Base-by-base conservation (phyloP, 179 eudicot species). In the Spinacia oleracea region DNA sequence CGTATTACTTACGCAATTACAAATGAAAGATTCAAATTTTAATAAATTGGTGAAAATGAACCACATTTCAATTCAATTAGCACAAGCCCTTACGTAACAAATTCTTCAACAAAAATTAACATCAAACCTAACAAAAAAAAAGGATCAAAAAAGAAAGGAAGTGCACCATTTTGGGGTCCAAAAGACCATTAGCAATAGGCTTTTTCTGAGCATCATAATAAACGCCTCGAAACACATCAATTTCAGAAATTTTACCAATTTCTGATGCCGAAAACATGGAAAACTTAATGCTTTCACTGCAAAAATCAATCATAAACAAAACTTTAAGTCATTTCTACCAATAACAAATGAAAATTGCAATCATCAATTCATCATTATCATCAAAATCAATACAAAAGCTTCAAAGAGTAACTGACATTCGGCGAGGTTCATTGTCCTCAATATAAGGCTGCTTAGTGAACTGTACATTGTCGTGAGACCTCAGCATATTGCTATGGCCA, bases 151-250 rank as follows among this genome's bases (percentile, higher is more conserved):
- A 68, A 25, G 15, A 9, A 50, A 66, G 20, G 45, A 45, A 27
- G 2, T 15, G 20, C 82, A 91, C 97, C 97, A 93, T 89, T 81
- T 81, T 90, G 56, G 90, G 88, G 85, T 93, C 97, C 80, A 93
- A 78, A 68, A 93, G 85, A 64, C 94, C 96, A 83, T 89, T 74
- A 20, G 84, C 77, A 32, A 80, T 32, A 25, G 96, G 94, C 77
- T 81, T 85, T 70, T 56, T 88, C 38, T 58, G 56, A 7, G 9
- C 4, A 53, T 89, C 90, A 72, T 93, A 91, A 80, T 88, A 89
- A 1, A 6, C 15, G 2, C 84, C 87, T 29, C 66, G 70, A 67
- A 7, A 85, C 9, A 93, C 91, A 67, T 93, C 81, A 60, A 90
- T 91, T 83, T 91, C 97, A 0, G 84, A 86, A 3, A 84, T 64